Evolutionary conservation across 1,284 basidiomycete genomes (phyloP), one percentile per base, ranked within the genome.

Genomic region (Malassezia sympodialis): DNA sequence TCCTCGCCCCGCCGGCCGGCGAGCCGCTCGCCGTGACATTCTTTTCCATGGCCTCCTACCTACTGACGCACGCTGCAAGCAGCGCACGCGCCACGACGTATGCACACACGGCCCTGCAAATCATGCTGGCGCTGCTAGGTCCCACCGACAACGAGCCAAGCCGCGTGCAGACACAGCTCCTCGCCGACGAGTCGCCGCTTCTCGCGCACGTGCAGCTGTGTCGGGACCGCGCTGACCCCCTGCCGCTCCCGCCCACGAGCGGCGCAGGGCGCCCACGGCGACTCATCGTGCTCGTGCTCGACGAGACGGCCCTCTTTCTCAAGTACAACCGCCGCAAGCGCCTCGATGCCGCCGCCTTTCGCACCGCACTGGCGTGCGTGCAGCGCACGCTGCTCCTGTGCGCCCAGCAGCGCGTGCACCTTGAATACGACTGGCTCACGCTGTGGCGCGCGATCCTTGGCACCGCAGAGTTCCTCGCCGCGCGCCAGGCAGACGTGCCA

Each of bases 251-350:
- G 4, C 48, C 64, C 1, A 35, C 57, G 4, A 57, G 61, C 7
- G 53, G 64, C 12, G 54, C 49, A 14, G 65, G 63, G 32, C 63
- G 65, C 23, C 53, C 34, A 1, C 44, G 55, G 21, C 60, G 66
- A 8, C 59, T 69, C n/a, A 40, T 69, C 24, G 61, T 67, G 6
- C 51, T 49, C 28, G 53, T 63, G 5, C 62, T 71, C 6, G 66
- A 69, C 49, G 53, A 59, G 0, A 60, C 59, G 23, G 59, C 60
- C 12, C 60, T 65, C 40, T 68, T 58, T 17, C 32, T 69, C 12
- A 60, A 65, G 24, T 67, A 68, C 61, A 71, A 71, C 47, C 63
- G 68, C 34, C 62, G 66, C 45, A 69, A 68, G 51, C 58, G 61
- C 2, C 56, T 69, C 28, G 68, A 71, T 35, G 51, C 54, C 2